phyloP scores from a whole-genome alignment of 768 basidiomycete species.

The Artomyces pyxidatus region DNA sequence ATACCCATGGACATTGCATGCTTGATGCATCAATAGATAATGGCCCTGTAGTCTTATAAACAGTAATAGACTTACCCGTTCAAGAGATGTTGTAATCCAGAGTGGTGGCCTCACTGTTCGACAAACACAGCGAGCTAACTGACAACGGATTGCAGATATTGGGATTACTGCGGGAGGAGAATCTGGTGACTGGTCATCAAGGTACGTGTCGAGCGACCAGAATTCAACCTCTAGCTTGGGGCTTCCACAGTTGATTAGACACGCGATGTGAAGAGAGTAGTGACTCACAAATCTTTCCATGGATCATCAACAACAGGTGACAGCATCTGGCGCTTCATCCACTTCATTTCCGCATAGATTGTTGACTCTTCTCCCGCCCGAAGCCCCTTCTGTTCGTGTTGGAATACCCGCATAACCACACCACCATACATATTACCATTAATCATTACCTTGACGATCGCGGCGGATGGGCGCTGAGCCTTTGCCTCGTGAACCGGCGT shows the following conservation, averaged over 20 bases:
- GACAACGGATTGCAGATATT: not conserved
- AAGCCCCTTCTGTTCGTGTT: not conserved
- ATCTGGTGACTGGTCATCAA: not conserved
- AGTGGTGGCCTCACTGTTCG: not conserved
- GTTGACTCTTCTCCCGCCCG: not conserved
- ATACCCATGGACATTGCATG: not conserved
- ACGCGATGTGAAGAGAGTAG: not conserved
- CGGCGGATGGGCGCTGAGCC: not conserved
- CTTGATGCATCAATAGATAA: not conserved
- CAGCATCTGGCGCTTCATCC: not conserved
- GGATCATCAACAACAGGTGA: not conserved
- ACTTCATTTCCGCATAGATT: not conserved
- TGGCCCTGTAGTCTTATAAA: not conserved
- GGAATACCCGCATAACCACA: not conserved
- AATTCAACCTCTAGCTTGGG: not conserved
- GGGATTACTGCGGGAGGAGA: not conserved
- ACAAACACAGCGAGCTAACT: not conserved
- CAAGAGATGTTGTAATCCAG: not conserved
- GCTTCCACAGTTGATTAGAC: not conserved
- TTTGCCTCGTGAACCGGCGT: not conserved
- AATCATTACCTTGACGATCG: not conserved
- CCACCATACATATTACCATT: not conserved
- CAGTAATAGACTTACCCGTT: not conserved
- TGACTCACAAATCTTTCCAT: not conserved
- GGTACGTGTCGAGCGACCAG: not conserved